Base-by-base conservation (phyloP, 176 grass and related monocot species). In the Eragrostis nindensis region DNA sequence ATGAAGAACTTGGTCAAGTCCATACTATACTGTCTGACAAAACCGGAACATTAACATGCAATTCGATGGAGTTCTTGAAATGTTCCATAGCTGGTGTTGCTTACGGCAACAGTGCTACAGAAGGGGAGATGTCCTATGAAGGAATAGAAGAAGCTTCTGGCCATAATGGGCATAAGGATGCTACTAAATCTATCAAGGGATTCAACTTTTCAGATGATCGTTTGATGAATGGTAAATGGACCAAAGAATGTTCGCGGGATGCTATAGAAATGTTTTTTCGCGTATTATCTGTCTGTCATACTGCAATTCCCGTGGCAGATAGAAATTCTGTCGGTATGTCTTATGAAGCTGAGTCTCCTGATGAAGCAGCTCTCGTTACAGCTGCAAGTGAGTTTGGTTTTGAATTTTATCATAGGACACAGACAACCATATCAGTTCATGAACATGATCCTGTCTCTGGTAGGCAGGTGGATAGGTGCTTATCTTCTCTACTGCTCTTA, bases 41-140 rank as follows among this genome's bases (percentile, higher is more conserved):
- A 83, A 97, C 94, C 24, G 94, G 94, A 68, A 97, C 94, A 70
- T 85, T 97, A 67, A 97, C 94, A 59, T 97, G 94, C 80, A 97
- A 97, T 75, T 97, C 94, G 21, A 97, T 97, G 94, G 94, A 97
- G 70, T 97, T 97, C 80, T 77, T 97, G 73, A 97, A 94, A 85
- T 97, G 94, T 76, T 97, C 94, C 11, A 94, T 97, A 55, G 89
- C 91, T 15, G 94, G 92, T 54, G 89, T 75, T 62, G 80, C 89
- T 76, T 97, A 97, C 74, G 94, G 94, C 5, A 75, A 83, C 32
- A 89, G 82, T 9, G 67, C 87, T 62, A 85, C 69, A 16, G 89
- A 94, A 85, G 87, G 90, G 11, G 87, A 90, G 68, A 92, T 70
- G n/a, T 88, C 92, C 68, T 90, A 80, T 76, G 92, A 82, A 81